Conservation (phyloP, 2,329 filamentous ascomycete species). For the Mariannaea sp. region DNA sequence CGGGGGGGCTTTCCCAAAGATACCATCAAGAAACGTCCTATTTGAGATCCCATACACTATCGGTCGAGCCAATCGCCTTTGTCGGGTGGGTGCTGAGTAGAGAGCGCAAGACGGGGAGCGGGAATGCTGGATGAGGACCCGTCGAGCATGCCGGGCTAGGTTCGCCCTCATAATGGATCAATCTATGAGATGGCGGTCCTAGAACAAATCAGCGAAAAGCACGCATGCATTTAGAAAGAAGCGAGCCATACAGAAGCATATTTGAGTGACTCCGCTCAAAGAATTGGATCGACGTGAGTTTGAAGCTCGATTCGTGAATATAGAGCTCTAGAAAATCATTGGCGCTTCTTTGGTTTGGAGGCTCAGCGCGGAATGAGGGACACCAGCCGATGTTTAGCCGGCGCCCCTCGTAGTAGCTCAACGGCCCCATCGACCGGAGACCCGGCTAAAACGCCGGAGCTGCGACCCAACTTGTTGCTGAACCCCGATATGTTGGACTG, state of each 20-base stretch:
- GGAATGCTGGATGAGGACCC: constrained; percentile 44
- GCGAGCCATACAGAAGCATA: constrained; percentile 32
- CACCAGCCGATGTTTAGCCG: constrained; percentile 34
- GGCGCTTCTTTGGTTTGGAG: constrained; percentile 34
- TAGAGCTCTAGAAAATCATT: constrained; percentile 30
- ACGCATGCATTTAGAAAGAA: not conserved
- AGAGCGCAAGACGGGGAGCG: constrained; percentile 43
- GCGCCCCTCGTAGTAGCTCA: not conserved
- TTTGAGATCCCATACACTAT: constrained; percentile 29
- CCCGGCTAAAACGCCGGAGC: no score
- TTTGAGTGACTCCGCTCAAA: constrained; percentile 28
- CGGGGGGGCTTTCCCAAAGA: constrained; percentile 64
- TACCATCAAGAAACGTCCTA: constrained; percentile 61
- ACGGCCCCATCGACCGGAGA: not conserved
- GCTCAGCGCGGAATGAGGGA: constrained; percentile 18
- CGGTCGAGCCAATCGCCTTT: constrained; percentile 34
- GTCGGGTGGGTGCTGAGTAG: constrained; percentile 38
- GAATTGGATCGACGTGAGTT: constrained; percentile 17
- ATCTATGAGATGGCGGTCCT: constrained; percentile 35
- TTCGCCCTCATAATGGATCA: constrained; percentile 51
- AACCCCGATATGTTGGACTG: no score
- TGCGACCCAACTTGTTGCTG: no score
- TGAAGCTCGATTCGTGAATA: constrained; percentile 23
- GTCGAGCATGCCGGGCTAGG: constrained; percentile 51
- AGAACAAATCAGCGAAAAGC: constrained; percentile 16